Base-by-base conservation (phyloP, 768 basidiomycete species). In the Suillus variegatus region DNA sequence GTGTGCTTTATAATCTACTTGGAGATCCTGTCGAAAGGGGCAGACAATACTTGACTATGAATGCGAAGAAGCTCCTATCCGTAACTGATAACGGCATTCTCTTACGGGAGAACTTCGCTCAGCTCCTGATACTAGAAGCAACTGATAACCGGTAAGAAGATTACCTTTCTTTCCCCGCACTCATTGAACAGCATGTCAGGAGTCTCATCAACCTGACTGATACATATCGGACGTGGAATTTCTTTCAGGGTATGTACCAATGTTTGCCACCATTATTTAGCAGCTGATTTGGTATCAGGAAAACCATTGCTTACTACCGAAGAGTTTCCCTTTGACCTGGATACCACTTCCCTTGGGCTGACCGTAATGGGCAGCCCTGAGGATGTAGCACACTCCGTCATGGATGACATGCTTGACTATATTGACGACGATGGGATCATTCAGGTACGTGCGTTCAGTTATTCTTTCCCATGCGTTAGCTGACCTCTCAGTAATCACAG, bases 321-420 rank as follows among this genome's bases (percentile, higher is more conserved):
- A 49, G 74, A 77, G 32, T 86, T 85, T 67, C 85, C 86, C 0
- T 80, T 77, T 65, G 87, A 88, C 72, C 73, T 87, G 35, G 86
- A 88, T 66, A 88, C 86, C 0, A 88, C 87, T 0, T 85, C 87
- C 6, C 63, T 88, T 13, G 86, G 76, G 18, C 73, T 86, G 35
- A 84, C 81, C 2, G 77, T 86, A 38, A 74, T 80, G 36, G 66
- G 71, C 64, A 74, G 65, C 12, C 71, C 74, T 61, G 72, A 74
- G 25, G 73, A 70, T 14, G 68, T 80, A 13, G 77, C 79, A 2
- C 71, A 75, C 43, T 78, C 80, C 2, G 77, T 87, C 10, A 82
- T 88, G 80, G 81, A 87, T 68, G 84, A 88, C 64, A 88, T 88
- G 81, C 78, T 88, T 4, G 72, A 81, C 43, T 84, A 84, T 64